These are phyloP conservation scores for Berkeleyomyces basicola DNA, from an alignment of 2,329 filamentous ascomycete species.

Conservation along the genomic window DNA sequence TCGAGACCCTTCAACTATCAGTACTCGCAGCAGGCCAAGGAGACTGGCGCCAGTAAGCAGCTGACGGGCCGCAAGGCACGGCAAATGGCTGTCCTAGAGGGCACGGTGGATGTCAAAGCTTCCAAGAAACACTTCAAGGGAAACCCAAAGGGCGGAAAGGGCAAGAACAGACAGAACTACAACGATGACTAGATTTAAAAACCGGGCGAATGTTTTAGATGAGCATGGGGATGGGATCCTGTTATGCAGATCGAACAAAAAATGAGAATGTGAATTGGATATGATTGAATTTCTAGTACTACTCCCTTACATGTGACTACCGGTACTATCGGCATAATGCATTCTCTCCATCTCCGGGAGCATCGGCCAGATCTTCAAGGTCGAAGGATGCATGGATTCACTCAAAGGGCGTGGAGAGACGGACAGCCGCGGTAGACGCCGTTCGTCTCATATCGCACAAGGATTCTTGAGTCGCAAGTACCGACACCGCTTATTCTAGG, in stretches of 20 bases:
- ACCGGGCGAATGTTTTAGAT: too few species aligned
- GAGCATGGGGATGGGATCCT: too few species aligned
- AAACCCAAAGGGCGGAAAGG: constrained; percentile 43
- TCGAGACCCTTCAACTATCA: constrained; percentile 77
- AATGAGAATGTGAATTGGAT: too few species aligned
- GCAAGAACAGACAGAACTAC: constrained; percentile 30
- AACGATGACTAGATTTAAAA: constrained; percentile 15
- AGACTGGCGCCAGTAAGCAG: constrained; percentile 35
- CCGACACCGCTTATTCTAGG: background rate
- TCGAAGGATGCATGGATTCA: too few species aligned
- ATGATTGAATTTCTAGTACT: too few species aligned
- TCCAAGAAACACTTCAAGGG: constrained; percentile 93
- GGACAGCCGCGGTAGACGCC: background rate
- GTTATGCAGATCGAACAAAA: too few species aligned
- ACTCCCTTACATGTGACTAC: too few species aligned
- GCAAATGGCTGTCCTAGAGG: constrained; percentile 67
- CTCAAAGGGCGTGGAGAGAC: background rate
- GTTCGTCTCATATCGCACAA: background rate
- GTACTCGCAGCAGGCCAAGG: constrained; percentile 63
- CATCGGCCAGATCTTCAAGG: too few species aligned
- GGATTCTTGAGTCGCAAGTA: background rate
- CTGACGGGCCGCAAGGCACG: constrained; percentile 71
- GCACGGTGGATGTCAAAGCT: constrained; percentile 59
- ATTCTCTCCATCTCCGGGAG: too few species aligned
- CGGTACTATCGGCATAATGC: too few species aligned